Percentiles rank a stretch among this genome's conserved stretches.
phyloP scores from a whole-genome alignment of 495 filamentous ascomycete species.

The Talaromyces wortmannii region DNA sequence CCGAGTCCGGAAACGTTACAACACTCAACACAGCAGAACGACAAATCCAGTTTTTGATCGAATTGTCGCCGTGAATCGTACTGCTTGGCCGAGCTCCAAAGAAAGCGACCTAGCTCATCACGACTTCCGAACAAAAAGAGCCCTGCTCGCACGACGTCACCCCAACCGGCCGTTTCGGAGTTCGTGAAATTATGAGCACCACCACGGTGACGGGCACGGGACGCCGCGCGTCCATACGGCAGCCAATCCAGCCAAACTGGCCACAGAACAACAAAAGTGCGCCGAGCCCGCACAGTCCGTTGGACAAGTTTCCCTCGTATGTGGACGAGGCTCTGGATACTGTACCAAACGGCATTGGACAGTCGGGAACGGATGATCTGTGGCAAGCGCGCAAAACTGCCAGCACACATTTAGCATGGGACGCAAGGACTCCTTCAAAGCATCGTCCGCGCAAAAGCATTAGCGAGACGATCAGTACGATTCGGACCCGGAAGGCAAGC shows the following conservation, averaged over 20 bases:
- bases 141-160: no score
- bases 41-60: background rate
- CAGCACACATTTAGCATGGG: slow-evolving; percentile 19
- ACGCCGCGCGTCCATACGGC: slow-evolving; percentile 36
- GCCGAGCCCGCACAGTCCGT: slow-evolving; percentile 23
- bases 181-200: slow-evolving; percentile 23
- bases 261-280: slow-evolving; percentile 19
- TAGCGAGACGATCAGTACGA: slow-evolving; percentile 74
- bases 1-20: background rate
- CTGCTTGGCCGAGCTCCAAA: background rate
- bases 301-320: slow-evolving; percentile 39
- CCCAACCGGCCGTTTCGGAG: no score
- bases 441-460: slow-evolving; percentile 77
- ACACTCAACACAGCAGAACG: background rate
- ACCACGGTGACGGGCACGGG: slow-evolving; percentile 38
- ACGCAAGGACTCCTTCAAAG: slow-evolving; percentile 35
- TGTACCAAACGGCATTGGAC: slow-evolving; percentile 10
- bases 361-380: slow-evolving; percentile 10
- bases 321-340: slow-evolving; percentile 26
- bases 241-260: slow-evolving; percentile 33
- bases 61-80: background rate
- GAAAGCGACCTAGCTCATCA: no score
- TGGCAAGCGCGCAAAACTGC: slow-evolving; percentile 30
- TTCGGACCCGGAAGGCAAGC: slow-evolving; percentile 69
- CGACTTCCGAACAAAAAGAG: background rate